Base-by-base conservation (phyloP, 1,139 yeast genomes). In the Candida tropicalis region DNA sequence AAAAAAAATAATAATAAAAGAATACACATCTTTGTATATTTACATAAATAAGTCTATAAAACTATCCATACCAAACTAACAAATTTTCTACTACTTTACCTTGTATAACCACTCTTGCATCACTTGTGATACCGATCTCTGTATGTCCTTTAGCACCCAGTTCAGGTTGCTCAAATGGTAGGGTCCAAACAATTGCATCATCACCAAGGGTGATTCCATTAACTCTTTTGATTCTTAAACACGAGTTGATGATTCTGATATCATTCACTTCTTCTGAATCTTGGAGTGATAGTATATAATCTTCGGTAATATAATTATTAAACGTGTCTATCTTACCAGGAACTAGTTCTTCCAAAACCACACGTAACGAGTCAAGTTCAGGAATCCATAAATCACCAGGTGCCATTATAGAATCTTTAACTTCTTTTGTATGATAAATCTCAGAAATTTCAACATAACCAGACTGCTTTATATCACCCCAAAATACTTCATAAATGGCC, bases 61-160 rank as follows among this genome's bases (percentile, higher is more conserved):
- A 13, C 37, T 42, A 48, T 13, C 51, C 51, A 28, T 42, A 47
- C 65, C 65, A 68, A 6, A 60, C 68, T 44, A 58, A 48, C 22
- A 68, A 47, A 47, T 74, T 74, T 45, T 66, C 75, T 6, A 74
- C 61, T 11, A 62, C 65, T 34, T 56, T 58, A 2, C 72, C 73
- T 35, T 65, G 62, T 9, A 73, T 42, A 3, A 57, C 44, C 1
- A 73, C 63, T 35, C 64, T 48, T 1, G 68, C 68, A 18, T 60
- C 59, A 8, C 50, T 49, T 2, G 65, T 58, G 12, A 60, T 50
- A n/a, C 48, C 55, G 20, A 64, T 42, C 8, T 27, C 27, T 23
- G 37, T 42, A 38, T 17, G 50, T 53, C 46, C 47, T 20, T 27
- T 27, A 15, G 8, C 13, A 8, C 13, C 20, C 4, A 13, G 6